Evolutionary conservation across 1,139 yeast genomes (phyloP).

Genomic region (Sugiyamaella neomexicana): DNA sequence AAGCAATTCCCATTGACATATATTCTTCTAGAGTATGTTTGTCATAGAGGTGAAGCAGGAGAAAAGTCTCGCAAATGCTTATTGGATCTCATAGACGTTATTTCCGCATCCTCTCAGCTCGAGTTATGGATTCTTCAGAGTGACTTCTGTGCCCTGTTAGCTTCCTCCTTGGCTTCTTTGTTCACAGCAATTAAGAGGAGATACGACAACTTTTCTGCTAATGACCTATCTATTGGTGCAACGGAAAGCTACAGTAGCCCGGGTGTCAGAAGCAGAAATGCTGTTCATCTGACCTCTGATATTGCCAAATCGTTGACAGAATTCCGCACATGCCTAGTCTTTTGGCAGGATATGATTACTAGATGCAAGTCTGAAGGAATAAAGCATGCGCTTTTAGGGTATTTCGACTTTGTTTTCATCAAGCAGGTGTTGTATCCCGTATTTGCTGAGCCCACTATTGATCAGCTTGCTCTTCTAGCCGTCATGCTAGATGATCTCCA

Average conservation of each 20-base stretch:
- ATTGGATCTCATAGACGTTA: conserved; percentile 34
- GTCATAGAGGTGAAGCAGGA: conserved; percentile 35
- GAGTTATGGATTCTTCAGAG: conserved; percentile 36
- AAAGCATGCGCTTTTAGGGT: conserved; percentile 28
- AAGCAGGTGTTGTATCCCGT: conserved; percentile 37
- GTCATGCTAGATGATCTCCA: conserved; percentile 32
- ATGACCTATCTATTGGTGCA: not conserved
- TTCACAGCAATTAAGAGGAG: conserved; percentile 32
- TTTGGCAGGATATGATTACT: conserved; percentile 38
- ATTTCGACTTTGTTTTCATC: conserved; percentile 36
- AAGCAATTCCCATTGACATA: conserved; percentile 34
- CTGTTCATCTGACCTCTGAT: conserved; percentile 8
- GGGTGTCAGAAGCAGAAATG: not conserved
- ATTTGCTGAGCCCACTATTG: conserved; percentile 29
- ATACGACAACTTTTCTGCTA: not conserved
- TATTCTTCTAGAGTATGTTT: conserved; percentile 34
- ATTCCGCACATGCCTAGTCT: conserved; percentile 34
- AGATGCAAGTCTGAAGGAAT: conserved; percentile 28
- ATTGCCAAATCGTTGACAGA: conserved; percentile 16
- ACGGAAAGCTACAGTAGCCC: not conserved
- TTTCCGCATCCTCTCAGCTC: conserved; percentile 28
- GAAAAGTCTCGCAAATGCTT: conserved; percentile 38
- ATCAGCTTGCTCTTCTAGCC: conserved; percentile 23
- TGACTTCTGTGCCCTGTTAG: conserved; percentile 37
- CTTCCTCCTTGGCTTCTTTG: conserved; percentile 39